Percentiles rank a stretch among this genome's conserved stretches.
These are phyloP conservation scores for Solanum habrochaites DNA, from an alignment of 257 asterid species.

Conservation along the genomic window DNA sequence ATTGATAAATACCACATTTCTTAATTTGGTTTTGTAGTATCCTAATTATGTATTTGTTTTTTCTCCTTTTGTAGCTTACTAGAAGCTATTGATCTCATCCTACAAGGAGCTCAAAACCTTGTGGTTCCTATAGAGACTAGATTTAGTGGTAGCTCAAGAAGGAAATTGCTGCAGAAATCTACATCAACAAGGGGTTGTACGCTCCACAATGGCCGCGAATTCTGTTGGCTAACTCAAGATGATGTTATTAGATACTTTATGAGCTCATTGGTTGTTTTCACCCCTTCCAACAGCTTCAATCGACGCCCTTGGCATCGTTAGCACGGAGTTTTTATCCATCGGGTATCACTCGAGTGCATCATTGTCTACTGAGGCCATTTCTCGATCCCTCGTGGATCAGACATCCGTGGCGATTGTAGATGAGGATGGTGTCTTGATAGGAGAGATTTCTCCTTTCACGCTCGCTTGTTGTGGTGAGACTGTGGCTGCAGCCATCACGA, in stretches of 20 bases:
- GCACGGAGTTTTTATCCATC: slow-evolving; percentile 15
- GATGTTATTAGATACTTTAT: slow-evolving; percentile 61
- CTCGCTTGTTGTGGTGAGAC: slow-evolving; percentile 56
- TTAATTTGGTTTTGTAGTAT: not conserved
- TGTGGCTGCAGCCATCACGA: slow-evolving; percentile 46
- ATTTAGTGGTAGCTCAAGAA: slow-evolving; percentile 11
- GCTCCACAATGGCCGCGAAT: slow-evolving; percentile 53
- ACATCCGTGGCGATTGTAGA: slow-evolving; percentile 79
- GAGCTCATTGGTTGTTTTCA: slow-evolving; percentile 66
- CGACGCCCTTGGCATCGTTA: slow-evolving; percentile 47
- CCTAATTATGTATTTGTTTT: not conserved
- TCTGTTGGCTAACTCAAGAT: slow-evolving; percentile 84
- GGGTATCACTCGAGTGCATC: slow-evolving; percentile 43
- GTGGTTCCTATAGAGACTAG: slow-evolving; percentile 25
- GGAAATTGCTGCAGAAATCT: slow-evolving; percentile 38
- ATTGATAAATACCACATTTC: not conserved
- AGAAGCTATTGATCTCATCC: slow-evolving; percentile 60
- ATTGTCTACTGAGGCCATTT: slow-evolving; percentile 29
- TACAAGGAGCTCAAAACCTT: slow-evolving; percentile 61
- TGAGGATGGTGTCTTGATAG: slow-evolving; percentile 35
- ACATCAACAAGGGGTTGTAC: slow-evolving; percentile 20
- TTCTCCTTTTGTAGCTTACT: slow-evolving; percentile 35
- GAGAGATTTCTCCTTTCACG: slow-evolving; percentile 67
- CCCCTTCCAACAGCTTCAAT: slow-evolving; percentile 50
- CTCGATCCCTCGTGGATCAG: slow-evolving; percentile 30